Evolutionary conservation across 148 eudicot genomes (phyloP).

Genomic region (Linanthus parryae): DNA sequence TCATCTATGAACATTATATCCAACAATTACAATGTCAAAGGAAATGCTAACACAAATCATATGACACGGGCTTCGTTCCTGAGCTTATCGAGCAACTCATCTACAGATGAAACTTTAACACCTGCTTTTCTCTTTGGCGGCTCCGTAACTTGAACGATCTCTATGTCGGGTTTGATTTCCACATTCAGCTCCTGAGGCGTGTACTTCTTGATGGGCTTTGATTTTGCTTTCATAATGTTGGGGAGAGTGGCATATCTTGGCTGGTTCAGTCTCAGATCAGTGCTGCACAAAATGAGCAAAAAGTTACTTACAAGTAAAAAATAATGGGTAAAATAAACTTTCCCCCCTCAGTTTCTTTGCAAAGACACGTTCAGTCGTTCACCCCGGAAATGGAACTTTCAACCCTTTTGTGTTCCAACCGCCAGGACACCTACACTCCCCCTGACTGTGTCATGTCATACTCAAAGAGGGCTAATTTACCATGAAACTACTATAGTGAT

Average conservation of each 20-base stretch:
- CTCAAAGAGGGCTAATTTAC: no score
- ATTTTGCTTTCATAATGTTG: conserved; percentile 10
- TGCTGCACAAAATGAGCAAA: conserved; percentile 37
- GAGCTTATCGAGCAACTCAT: conserved; percentile 82
- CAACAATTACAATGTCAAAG: no score
- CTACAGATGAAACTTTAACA: conserved; percentile 79
- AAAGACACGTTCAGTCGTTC: no score
- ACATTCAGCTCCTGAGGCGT: conserved; percentile 77
- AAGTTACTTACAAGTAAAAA: no score
- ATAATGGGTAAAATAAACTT: no score
- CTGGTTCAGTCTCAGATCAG: conserved; percentile 96
- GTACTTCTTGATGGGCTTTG: conserved; percentile 31
- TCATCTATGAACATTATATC: no score
- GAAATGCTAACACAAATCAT: conserved; percentile 21
- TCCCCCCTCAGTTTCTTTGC: no score
- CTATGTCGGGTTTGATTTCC: conserved; percentile 58
- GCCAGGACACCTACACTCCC: no score
- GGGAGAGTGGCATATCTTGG: conserved; percentile 97
- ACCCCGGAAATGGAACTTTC: no score
- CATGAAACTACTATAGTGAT: no score
- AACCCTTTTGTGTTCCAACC: no score
- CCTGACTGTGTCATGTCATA: no score
- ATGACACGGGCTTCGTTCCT: conserved; percentile 91
- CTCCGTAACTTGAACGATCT: conserved; percentile 72
- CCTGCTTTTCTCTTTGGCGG: conserved; percentile 97